Percentiles rank a stretch among this genome's conserved stretches.
phyloP scores from a whole-genome alignment of 495 filamentous ascomycete species.

The Pseudoneurospora amorphoporcata region DNA sequence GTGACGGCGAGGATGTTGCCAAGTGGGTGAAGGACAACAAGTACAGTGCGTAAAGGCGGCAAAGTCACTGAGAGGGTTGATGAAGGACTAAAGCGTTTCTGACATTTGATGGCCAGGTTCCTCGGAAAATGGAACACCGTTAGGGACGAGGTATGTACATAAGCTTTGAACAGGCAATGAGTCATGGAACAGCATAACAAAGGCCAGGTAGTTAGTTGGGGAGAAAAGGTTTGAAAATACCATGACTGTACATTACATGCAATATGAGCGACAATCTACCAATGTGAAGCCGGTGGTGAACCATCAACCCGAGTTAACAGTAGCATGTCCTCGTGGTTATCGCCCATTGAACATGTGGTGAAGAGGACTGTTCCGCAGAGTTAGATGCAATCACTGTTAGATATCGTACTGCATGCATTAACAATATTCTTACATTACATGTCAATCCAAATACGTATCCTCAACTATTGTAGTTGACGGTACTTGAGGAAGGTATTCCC shows the following conservation, averaged over 20 bases:
- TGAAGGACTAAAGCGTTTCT: constrained; percentile 2
- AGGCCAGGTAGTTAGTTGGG: background rate
- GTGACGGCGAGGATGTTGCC: constrained; percentile 46
- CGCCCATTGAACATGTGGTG: background rate
- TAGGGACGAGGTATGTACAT: background rate
- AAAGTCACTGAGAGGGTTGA: background rate
- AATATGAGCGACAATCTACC: background rate
- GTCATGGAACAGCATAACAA: background rate
- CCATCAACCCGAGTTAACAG: background rate
- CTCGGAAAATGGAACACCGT: background rate
- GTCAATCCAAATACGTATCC: too few species aligned
- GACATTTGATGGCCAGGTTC: constrained; percentile 8
- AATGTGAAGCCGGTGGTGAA: background rate
- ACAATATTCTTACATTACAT: too few species aligned
- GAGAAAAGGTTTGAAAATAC: background rate
- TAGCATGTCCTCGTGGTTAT: background rate
- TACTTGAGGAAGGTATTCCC: too few species aligned
- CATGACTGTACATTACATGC: background rate
- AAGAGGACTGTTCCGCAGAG: background rate
- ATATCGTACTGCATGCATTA: too few species aligned
- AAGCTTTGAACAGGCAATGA: background rate
- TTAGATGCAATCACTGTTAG: background rate
- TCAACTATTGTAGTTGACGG: too few species aligned
- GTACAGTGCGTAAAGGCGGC: constrained; percentile 17
- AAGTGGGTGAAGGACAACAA: constrained; percentile 36